Conservation (phyloP, 2,329 filamentous ascomycete species). For the Hypoxylon sp. region DNA sequence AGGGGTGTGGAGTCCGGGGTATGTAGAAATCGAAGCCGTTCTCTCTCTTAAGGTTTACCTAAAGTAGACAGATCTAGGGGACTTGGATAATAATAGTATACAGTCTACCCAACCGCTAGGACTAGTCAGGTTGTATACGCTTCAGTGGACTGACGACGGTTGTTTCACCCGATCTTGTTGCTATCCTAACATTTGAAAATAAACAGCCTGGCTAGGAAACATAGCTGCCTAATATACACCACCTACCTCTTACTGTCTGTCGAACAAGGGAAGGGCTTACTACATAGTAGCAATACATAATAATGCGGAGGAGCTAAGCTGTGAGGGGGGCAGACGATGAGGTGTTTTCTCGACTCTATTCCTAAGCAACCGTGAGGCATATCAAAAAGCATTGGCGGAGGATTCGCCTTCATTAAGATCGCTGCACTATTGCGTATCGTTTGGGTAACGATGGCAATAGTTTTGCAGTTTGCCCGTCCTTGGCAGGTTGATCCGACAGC, state of each 20-base stretch:
- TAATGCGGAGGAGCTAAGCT: background rate
- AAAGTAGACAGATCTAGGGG: background rate
- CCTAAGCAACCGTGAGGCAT: conserved; percentile 19
- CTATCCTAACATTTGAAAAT: background rate
- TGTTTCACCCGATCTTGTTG: conserved; percentile 14
- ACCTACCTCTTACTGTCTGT: background rate
- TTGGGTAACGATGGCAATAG: conserved; percentile 34
- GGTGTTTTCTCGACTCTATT: conserved; percentile 35
- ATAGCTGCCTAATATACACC: conserved; percentile 23
- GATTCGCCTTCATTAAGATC: conserved; percentile 37
- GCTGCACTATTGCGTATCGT: conserved; percentile 42
- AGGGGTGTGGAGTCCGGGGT: conserved; percentile 28
- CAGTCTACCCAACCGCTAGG: background rate
- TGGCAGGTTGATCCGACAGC: conserved; percentile 52
- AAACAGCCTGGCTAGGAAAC: conserved; percentile 4
- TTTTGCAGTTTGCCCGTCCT: conserved; percentile 45
- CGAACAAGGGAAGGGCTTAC: conserved; percentile 8
- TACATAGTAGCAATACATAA: conserved; percentile 6
- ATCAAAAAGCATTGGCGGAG: conserved; percentile 37
- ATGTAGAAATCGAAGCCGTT: background rate
- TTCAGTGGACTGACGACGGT: conserved; percentile 15
- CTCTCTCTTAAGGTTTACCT: background rate
- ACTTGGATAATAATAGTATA: background rate
- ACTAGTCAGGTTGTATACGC: conserved; percentile 3
- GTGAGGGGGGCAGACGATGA: conserved; percentile 19